These are phyloP conservation scores for Fomitiporia mediterranea DNA, from an alignment of 1,284 basidiomycete genomes.

Conservation along the genomic window DNA sequence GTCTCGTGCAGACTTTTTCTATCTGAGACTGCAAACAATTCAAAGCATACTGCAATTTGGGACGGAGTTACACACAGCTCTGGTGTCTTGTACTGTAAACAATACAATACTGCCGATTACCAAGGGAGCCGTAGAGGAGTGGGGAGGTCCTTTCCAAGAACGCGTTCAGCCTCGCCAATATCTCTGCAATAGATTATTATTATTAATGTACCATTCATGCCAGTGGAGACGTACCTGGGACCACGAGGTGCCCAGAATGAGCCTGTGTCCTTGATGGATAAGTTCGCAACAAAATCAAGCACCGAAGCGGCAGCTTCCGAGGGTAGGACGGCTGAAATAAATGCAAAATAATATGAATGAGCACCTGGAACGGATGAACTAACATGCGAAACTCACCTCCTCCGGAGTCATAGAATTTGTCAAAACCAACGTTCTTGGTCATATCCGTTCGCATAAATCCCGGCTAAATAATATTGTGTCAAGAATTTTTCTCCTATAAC, in stretches of 20 bases:
- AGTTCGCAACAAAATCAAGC: conserved; percentile 35
- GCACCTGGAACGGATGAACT: neutral
- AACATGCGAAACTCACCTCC: conserved; percentile 30
- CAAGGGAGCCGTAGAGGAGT: conserved; percentile 41
- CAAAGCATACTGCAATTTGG: no score
- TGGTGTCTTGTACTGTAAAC: no score
- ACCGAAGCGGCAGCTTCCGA: conserved; percentile 37
- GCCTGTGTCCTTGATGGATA: conserved; percentile 35
- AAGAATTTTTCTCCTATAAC: no score
- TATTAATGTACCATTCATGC: neutral
- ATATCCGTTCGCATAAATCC: conserved; percentile 39
- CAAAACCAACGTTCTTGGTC: conserved; percentile 42
- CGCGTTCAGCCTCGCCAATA: conserved; percentile 41
- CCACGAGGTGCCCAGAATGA: conserved; percentile 44
- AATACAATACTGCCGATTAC: no score
- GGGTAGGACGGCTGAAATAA: conserved; percentile 36
- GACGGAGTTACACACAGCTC: no score
- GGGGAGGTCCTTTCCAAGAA: conserved; percentile 37
- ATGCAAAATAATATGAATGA: neutral
- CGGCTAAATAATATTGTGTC: conserved; percentile 22
- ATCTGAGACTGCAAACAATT: no score
- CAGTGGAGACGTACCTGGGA: conserved; percentile 30
- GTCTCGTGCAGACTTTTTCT: no score
- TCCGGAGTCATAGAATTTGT: conserved; percentile 39
- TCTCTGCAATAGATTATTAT: conserved; percentile 27